A percentile compares a stretch with the other conserved stretches of the same genome.
phyloP scores from a whole-genome alignment of 805 yeast genomes.

The Saccharomycopsis sp. region DNA sequence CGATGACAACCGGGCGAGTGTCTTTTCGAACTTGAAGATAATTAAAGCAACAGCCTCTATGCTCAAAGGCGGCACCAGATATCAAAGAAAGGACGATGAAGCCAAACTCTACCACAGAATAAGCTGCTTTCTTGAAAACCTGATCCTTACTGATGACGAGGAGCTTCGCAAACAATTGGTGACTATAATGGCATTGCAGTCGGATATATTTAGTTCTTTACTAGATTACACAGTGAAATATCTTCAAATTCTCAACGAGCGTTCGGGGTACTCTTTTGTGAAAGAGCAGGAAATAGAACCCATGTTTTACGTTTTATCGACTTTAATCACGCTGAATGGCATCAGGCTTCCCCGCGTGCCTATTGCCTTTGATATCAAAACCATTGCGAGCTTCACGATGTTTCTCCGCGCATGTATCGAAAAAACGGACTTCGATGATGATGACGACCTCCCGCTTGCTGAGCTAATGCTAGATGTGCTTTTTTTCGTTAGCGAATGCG shows the following conservation, averaged over 20 bases:
- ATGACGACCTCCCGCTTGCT: neutral
- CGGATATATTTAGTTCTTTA: neutral
- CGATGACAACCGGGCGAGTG: constrained; percentile 10
- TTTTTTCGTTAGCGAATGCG: neutral
- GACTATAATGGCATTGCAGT: neutral
- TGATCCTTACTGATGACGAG: neutral
- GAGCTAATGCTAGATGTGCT: neutral
- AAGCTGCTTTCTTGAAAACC: neutral
- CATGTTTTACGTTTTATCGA: too few relatives aligned
- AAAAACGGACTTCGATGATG: neutral
- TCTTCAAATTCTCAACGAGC: too few relatives aligned
- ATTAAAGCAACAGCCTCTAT: neutral
- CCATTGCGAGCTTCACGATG: neutral
- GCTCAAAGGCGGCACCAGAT: neutral
- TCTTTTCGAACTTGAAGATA: neutral
- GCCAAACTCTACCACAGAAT: neutral
- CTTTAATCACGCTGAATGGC: neutral
- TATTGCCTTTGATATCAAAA: neutral
- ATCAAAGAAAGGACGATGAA: neutral
- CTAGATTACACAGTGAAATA: too few relatives aligned
- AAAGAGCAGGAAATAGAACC: too few relatives aligned
- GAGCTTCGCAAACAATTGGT: neutral
- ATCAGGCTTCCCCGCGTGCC: neutral
- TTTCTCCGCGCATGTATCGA: neutral
- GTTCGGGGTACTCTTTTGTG: too few relatives aligned